Conservation (phyloP, 352 stramenopile species). For the Pythium dissotocum region DNA sequence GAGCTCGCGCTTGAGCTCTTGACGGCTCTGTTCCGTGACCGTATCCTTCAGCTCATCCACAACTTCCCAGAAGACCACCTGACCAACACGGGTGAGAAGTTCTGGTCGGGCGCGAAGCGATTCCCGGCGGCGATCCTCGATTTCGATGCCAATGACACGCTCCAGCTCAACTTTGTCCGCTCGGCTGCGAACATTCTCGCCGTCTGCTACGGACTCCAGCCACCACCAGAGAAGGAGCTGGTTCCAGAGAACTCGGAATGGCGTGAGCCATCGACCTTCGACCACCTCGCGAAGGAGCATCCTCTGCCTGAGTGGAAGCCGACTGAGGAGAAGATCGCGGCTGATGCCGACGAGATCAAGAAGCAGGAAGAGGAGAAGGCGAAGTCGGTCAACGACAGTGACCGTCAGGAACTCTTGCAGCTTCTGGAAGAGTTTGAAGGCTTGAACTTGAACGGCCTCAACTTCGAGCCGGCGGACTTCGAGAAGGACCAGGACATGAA, state of each 20-base stretch:
- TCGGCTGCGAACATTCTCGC: constrained; percentile 79
- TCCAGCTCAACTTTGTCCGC: constrained; percentile 82
- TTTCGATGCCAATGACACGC: constrained; percentile 60
- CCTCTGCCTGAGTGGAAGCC: constrained; percentile 59
- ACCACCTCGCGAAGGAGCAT: constrained; percentile 46
- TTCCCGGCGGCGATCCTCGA: constrained; percentile 69
- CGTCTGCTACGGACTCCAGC: constrained; percentile 77
- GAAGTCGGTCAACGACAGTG: constrained; percentile 53
- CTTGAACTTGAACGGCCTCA: constrained; percentile 53
- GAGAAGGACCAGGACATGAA: constrained; percentile 98
- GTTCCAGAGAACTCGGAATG: constrained; percentile 86
- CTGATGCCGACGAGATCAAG: constrained; percentile 64
- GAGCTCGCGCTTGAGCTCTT: constrained; percentile 73
- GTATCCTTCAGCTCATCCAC: constrained; percentile 86
- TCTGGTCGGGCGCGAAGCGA: constrained; percentile 86
- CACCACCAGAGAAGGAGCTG: constrained; percentile 61
- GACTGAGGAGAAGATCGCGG: constrained; percentile 78
- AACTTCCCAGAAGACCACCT: constrained; percentile 85
- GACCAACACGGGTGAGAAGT: constrained; percentile 80
- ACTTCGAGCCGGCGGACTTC: constrained; percentile 90
- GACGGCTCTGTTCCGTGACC: constrained; percentile 84
- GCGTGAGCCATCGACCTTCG: constrained; percentile 64
- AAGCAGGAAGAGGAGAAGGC: constrained; percentile 39
- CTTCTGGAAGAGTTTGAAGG: constrained; percentile 68
- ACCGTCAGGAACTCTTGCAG: constrained; percentile 66